Base-by-base conservation (phyloP, 306 rosid species). In the Carpinus viminea region DNA sequence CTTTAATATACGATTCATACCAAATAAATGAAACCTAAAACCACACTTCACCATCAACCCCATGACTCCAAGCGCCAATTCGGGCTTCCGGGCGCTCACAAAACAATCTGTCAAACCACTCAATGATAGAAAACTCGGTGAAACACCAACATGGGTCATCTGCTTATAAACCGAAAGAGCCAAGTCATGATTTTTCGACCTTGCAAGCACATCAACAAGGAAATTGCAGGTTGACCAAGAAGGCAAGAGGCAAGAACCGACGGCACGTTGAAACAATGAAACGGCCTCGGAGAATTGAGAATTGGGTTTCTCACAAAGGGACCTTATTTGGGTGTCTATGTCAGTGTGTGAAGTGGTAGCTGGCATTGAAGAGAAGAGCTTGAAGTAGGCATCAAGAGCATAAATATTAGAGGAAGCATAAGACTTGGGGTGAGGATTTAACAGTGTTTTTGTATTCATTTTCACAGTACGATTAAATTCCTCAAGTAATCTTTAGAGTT, bases 31-130 rank as follows among this genome's bases (percentile, higher is more conserved):
- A 64, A 90, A 80, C 24, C 36, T 48, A 78, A 57, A 95, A 45
- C 96, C 97, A 47, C 85, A 84, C 85, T 92, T 91, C 1, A 90
- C 54, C 34, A 95, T 83, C 83, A 90, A 34, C 4, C 93, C 91
- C 71, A 90, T 43, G 1, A 87, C 98, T 45, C 90, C 92, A 70
- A 81, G 54, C 1, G 91, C 89, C 5, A 82, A 85, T 26, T 83
- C 69, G 8, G 85, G 87, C 69, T 81, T 73, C 12, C 62, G 87
- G 76, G 75, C 45, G 31, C 76, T 79, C 52, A 90, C 86, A 24
- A 95, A 92, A 75, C 87, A 82, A 20, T 88, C 92, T 74, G 88
- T 52, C 78, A 92, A 78, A 69, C 90, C 81, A 68, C 89, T 81
- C 70, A 91, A 76, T 1, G 96, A 85, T 38, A 84, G 56, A 72